Conservation (phyloP, 1,139 yeast species). For the Pichia sp. region DNA sequence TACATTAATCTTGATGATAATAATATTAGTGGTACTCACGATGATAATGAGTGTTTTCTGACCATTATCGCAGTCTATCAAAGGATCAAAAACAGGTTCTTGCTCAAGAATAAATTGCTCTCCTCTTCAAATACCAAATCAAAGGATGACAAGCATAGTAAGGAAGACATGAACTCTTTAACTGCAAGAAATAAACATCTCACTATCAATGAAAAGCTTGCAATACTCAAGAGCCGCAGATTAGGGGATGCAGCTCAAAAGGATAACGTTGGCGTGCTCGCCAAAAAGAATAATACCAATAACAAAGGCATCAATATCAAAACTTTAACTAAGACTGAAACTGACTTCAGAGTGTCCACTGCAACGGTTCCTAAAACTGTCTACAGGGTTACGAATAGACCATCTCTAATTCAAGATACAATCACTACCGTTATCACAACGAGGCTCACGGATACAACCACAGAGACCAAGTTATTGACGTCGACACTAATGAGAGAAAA, state of each 20-base stretch:
- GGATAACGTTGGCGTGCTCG: neutral
- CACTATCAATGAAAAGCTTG: too few relatives aligned
- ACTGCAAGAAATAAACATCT: too few relatives aligned
- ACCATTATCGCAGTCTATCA: constrained; percentile 12
- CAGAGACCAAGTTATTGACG: neutral
- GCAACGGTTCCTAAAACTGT: neutral
- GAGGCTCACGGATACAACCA: neutral
- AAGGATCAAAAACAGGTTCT: constrained; percentile 2
- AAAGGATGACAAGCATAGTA: neutral
- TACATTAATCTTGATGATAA: neutral
- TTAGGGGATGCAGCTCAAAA: too few relatives aligned
- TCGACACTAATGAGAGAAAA: neutral
- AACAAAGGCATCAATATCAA: constrained; percentile 9
- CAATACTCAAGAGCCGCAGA: too few relatives aligned
- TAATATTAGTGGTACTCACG: neutral
- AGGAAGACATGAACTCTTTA: neutral
- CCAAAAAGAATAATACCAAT: neutral
- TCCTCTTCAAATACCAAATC: neutral
- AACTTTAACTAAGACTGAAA: constrained; percentile 13
- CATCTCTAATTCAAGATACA: constrained; percentile 1
- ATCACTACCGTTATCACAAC: neutral
- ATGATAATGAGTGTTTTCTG: constrained; percentile 2
- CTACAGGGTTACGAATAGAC: neutral
- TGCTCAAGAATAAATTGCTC: constrained; percentile 1
- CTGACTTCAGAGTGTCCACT: constrained; percentile 6